Evolutionary conservation across 179 eudicot genomes (phyloP), one percentile per base, ranked within the genome.

Genomic region (Heliamphora pulchella): DNA sequence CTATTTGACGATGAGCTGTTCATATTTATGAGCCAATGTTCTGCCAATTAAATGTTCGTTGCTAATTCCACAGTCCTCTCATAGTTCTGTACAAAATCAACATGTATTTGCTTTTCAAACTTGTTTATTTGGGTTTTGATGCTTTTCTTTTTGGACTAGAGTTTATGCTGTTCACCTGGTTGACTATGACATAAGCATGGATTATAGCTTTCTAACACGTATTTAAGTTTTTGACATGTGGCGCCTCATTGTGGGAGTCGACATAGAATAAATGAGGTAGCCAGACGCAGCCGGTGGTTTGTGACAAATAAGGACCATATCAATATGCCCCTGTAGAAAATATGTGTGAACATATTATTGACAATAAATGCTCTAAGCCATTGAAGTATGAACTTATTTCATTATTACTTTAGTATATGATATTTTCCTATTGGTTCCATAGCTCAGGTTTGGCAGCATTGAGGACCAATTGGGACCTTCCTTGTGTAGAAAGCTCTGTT

Each of bases 391-490:
- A n/a, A n/a, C n/a, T n/a, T n/a, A n/a, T n/a, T n/a, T n/a, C 20
- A 7, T 70, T 69, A 2, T 81, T 53, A 3, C 41, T 68, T 67
- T 41, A n/a, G 61, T 79, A 74, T 84, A 81, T 84, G 81, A 84
- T 81, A 73, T 64, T 59, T 79, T 79, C 81, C 64, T 75, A 58
- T 80, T 84, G 81, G 82, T 83, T 87, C 88, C 91, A 85, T 94
- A 91, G 96, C 88, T 90, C 97, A 96, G 99, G 87, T 92, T 83
- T 87, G 96, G 99, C 81, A 87, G 86, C 75, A 89, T 88, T 79
- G 93, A 90, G 89, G 96, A 96, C 83, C 79, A 81, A 65, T 74
- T 96, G 78, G 97, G 94, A 80, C 91, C 90, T 58, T 67, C 89
- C 46, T 82, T 96, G 84, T 87, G 98, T 83, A 85, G 79, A 79